These are phyloP conservation scores for Arabidopsis arenosa DNA, from an alignment of 345 rosid genomes.

Conservation along the genomic window DNA sequence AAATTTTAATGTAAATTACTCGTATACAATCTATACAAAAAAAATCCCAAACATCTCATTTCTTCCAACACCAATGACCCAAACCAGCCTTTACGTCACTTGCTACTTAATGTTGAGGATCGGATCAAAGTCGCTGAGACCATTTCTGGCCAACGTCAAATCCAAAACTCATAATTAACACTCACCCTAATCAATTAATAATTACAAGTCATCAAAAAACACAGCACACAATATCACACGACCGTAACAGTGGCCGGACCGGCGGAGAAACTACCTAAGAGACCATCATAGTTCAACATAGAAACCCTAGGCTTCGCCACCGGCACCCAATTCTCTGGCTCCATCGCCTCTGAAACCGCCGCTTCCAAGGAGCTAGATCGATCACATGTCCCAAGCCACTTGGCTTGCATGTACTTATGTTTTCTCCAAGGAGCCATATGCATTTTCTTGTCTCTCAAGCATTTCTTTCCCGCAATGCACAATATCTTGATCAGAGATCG, in stretches of 20 bases:
- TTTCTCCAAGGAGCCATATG: constrained; percentile 95
- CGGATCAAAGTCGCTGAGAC: not conserved
- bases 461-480: constrained; percentile 69
- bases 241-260: constrained; percentile 56
- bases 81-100: not conserved
- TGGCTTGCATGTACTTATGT: constrained; percentile 86
- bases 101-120: not conserved
- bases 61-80: not conserved
- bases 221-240: constrained; percentile 44
- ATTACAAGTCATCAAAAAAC: constrained; percentile 22
- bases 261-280: constrained; percentile 36
- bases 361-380: constrained; percentile 42
- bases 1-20: not conserved
- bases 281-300: constrained; percentile 67
- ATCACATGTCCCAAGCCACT: constrained; percentile 75
- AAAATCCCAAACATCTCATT: not conserved
- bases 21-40: not conserved
- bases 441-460: constrained; percentile 85
- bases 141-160: not conserved
- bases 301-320: constrained; percentile 64
- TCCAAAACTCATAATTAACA: constrained; percentile 16
- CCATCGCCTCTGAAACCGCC: constrained; percentile 41
- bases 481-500: constrained; percentile 66
- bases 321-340: constrained; percentile 38
- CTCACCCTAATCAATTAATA: constrained; percentile 15